These are phyloP conservation scores for Ceratobasidium sp. DNA, from an alignment of 1,284 basidiomycete species.

Conservation along the genomic window DNA sequence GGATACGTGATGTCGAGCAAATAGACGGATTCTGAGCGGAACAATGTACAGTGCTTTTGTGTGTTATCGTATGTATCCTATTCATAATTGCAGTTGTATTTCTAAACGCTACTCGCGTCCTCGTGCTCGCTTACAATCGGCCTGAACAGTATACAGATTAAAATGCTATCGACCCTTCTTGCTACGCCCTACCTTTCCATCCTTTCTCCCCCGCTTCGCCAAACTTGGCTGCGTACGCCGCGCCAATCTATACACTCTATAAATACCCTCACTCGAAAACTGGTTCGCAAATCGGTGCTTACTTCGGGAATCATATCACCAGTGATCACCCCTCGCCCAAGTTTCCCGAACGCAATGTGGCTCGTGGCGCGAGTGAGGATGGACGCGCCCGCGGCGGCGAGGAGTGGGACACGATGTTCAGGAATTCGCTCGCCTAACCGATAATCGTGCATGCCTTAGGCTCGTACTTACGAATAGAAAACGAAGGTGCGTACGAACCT, in stretches of 20 bases:
- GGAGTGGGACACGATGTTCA: slow-evolving; percentile 77
- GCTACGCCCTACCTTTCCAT: slow-evolving; percentile 45
- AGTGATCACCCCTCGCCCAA: slow-evolving; percentile 88
- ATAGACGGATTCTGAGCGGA: slow-evolving; percentile 25
- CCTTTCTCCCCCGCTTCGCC: slow-evolving; percentile 58
- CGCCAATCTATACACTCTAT: slow-evolving; percentile 64
- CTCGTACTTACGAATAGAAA: neutral
- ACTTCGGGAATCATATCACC: slow-evolving; percentile 85
- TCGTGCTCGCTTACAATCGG: neutral
- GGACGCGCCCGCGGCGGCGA: slow-evolving; percentile 91
- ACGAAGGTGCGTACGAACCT: neutral
- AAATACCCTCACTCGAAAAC: neutral
- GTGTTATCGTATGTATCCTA: slow-evolving; percentile 33
- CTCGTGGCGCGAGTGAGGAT: slow-evolving; percentile 90
- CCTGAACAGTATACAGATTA: neutral
- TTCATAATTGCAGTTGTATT: slow-evolving; percentile 41
- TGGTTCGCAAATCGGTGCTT: neutral
- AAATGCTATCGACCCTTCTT: neutral
- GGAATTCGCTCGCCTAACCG: slow-evolving; percentile 61
- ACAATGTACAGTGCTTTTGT: neutral
- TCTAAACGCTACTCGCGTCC: slow-evolving; percentile 7
- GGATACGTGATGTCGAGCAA: slow-evolving; percentile 56
- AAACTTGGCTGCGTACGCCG: slow-evolving; percentile 81
- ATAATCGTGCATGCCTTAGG: neutral
- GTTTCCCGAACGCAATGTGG: slow-evolving; percentile 77